These are phyloP conservation scores for Discostella stelligeroides DNA, from an alignment of 108 stramenopile genomes.

Conservation along the genomic window DNA sequence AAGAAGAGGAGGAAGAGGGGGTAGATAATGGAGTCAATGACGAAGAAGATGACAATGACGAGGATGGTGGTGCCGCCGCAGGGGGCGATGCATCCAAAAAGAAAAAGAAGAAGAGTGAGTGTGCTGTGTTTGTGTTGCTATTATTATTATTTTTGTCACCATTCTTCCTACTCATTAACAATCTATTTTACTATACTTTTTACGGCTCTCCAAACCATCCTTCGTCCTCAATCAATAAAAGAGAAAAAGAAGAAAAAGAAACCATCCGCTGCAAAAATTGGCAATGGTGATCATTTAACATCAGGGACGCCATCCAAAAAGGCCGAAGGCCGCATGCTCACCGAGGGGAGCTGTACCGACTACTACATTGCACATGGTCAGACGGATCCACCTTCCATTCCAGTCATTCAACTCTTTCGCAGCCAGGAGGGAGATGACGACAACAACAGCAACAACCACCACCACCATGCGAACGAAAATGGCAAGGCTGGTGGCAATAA, in stretches of 20 bases:
- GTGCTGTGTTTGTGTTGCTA: background rate
- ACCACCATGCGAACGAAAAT: too few species aligned
- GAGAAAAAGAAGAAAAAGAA: slow-evolving; percentile 90
- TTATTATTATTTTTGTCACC: too few species aligned
- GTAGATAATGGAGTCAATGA: slow-evolving; percentile 48
- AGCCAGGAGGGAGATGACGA: slow-evolving; percentile 26
- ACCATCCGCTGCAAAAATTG: slow-evolving; percentile 20
- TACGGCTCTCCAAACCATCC: too few species aligned
- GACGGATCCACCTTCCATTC: slow-evolving; percentile 96
- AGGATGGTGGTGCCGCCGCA: slow-evolving; percentile 7
- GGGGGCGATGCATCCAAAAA: slow-evolving; percentile 58
- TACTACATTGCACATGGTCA: slow-evolving; percentile 94
- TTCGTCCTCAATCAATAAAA: slow-evolving; percentile 5
- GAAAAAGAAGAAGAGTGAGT: slow-evolving; percentile 78
- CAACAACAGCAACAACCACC: too few species aligned
- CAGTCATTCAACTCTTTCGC: slow-evolving; percentile 68
- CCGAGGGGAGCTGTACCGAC: slow-evolving; percentile 89
- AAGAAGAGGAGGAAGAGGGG: slow-evolving; percentile 56
- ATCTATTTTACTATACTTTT: too few species aligned
- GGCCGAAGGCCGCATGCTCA: slow-evolving; percentile 73
- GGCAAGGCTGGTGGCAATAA: too few species aligned
- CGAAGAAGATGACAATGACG: slow-evolving; percentile 39
- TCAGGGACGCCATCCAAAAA: slow-evolving; percentile 70
- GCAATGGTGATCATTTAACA: background rate
- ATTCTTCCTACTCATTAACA: too few species aligned